These are phyloP conservation scores for Trypethelium eluteriae DNA, from an alignment of 495 filamentous ascomycete genomes.

Conservation along the genomic window DNA sequence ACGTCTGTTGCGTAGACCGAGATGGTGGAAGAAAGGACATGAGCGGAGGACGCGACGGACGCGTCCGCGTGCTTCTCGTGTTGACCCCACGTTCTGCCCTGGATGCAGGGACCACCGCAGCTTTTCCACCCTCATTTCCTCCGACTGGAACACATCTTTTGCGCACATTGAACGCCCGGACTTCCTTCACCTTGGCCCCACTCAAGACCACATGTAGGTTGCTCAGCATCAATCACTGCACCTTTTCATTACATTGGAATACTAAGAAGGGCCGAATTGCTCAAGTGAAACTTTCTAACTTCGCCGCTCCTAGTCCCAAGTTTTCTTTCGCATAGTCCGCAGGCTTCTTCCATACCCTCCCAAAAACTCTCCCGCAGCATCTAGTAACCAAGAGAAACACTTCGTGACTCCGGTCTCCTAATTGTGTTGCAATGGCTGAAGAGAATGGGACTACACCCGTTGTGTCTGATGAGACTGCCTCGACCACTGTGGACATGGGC, in stretches of 20 bases:
- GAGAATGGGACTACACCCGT: background rate
- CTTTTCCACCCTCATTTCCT: background rate
- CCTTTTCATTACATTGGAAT: too few species aligned
- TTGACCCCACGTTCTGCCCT: background rate
- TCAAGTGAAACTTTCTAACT: too few species aligned
- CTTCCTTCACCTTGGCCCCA: background rate
- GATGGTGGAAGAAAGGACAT: constrained; percentile 19
- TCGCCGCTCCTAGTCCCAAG: too few species aligned
- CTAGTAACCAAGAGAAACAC: background rate
- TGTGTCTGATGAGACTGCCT: constrained; percentile 10
- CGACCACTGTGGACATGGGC: constrained; percentile 20
- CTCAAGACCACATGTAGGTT: too few species aligned
- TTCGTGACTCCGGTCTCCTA: background rate
- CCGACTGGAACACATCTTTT: background rate
- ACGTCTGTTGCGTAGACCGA: constrained; percentile 1
- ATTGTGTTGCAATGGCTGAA: constrained; percentile 11
- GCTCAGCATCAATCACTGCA: too few species aligned
- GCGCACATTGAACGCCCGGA: background rate
- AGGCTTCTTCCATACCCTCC: background rate
- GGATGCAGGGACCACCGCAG: constrained; percentile 7
- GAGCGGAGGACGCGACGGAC: constrained; percentile 2
- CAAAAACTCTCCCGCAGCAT: background rate
- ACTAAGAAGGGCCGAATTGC: too few species aligned
- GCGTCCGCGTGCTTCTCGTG: constrained; percentile 11
- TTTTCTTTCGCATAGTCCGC: background rate